Conservation (phyloP, 1,139 yeast species). For the Protomyces pachydermus region DNA sequence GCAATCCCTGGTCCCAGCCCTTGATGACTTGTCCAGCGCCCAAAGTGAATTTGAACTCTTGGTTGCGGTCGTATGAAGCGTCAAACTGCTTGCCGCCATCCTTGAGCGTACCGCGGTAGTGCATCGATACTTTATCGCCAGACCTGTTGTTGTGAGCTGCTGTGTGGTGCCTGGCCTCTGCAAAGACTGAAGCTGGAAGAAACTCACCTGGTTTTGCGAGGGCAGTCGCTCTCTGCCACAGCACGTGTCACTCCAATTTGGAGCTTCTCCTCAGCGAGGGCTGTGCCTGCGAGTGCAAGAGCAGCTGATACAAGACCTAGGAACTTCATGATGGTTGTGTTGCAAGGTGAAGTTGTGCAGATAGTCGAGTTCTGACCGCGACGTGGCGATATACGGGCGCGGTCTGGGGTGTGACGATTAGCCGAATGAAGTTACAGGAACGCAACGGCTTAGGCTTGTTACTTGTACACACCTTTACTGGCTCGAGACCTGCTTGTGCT, state of each 20-base stretch:
- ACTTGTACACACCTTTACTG: too few species aligned
- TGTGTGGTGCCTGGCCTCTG: too few species aligned
- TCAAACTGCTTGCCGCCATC: constrained; percentile 94
- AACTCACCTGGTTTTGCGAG: constrained; percentile 55
- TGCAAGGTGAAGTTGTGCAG: background rate
- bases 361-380: background rate
- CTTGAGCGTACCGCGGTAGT: constrained; percentile 89
- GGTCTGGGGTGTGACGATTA: too few species aligned
- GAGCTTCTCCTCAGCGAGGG: constrained; percentile 1
- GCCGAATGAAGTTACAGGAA: too few species aligned
- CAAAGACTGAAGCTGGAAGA: too few species aligned
- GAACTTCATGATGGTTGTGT: background rate
- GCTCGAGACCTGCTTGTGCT: too few species aligned
- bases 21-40: constrained; percentile 98
- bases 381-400: background rate
- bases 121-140: constrained; percentile 88
- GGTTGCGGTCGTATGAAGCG: constrained; percentile 84
- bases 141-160: constrained; percentile 45
- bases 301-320: background rate
- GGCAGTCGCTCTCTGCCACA: constrained; percentile 12
- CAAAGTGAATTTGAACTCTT: constrained; percentile 82
- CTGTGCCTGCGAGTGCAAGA: constrained; percentile 1
- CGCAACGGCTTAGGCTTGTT: too few species aligned
- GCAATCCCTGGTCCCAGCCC: constrained; percentile 96
- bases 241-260: constrained; percentile 24